Evolutionary conservation across 192 early-diverging fungal genomes (phyloP), one percentile per base, ranked within the genome.

Genomic region (Gorgonomyces haynaldii): DNA sequence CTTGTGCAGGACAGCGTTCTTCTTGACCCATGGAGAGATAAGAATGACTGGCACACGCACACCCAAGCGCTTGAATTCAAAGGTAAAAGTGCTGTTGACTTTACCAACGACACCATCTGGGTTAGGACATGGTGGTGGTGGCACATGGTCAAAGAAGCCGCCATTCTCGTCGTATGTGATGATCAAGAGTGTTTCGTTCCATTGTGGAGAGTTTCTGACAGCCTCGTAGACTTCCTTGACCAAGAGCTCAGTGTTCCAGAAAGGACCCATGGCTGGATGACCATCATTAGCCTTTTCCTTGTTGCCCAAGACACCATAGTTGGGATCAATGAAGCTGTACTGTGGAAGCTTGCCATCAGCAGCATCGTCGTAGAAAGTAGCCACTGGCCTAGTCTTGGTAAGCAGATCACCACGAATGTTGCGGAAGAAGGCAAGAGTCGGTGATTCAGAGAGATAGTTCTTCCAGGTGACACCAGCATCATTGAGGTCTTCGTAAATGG

Each of bases 81-180:
- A 72, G 19, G 15, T 17, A 0, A 37, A 17, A n/a, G 9, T 37
- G 32, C 32, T 24, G 12, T 19, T 6, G 20, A 24, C 42, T 27
- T 29, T 29, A 27, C 49, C 48, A 1, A 48, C 50, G 34, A 41
- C 31, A n/a, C 15, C 53, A 52, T 74, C 71, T 34, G 71, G 66
- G 36, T 32, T 58, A 13, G 71, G 71, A 19, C 65, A 53, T 28
- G 20, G 29, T 44, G 71, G 71, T 9, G 71, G 52, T 4, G 57
- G 42, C n/a, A 67, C 67, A 47, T 70, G 66, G 42, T 74, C 71
- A 17, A 57, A 62, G 44, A 53, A 70, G 22, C 64, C 64, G 36
- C 67, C 71, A 47, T 73, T 52, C 45, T 72, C 71, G 45, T 73
- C 71, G 32, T 58, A 71, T 30, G 64, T 73, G 25, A 73, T 38